Evolutionary conservation across 805 yeast genomes (phyloP).

Genomic region (Metschnikowia koreensis): DNA sequence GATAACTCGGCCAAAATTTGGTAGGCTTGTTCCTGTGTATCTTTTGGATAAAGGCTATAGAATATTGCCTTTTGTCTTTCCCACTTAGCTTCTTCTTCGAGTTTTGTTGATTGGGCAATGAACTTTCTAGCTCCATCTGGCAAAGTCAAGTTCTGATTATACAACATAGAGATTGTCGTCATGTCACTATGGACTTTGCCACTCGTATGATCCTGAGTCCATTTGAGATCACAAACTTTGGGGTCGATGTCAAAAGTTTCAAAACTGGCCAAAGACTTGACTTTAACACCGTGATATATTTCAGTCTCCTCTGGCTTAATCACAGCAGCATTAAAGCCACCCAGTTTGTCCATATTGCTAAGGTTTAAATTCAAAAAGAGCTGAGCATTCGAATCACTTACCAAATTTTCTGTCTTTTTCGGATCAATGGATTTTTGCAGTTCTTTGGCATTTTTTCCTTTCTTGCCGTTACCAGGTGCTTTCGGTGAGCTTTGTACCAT

Average conservation of each 20-base stretch:
- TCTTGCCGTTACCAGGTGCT: too few relatives aligned
- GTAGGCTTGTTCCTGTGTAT: not conserved
- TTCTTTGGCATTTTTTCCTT: too few relatives aligned
- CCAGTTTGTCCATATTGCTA: too few relatives aligned
- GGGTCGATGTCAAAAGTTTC: not conserved
- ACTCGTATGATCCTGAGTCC: conserved; percentile 4
- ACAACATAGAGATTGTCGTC: conserved; percentile 2
- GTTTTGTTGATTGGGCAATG: not conserved
- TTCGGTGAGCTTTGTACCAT: too few relatives aligned
- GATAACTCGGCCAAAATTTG: not conserved
- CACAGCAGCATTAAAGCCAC: too few relatives aligned
- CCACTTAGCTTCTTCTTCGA: conserved; percentile 5
- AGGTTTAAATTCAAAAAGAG: too few relatives aligned
- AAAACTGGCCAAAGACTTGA: conserved; percentile 1
- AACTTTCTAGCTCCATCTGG: conserved; percentile 1
- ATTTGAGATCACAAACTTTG: not conserved
- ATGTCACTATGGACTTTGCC: conserved; percentile 3
- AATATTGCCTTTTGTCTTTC: conserved; percentile 3
- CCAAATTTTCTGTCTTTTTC: too few relatives aligned
- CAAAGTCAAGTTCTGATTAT: conserved; percentile 1
- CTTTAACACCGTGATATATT: not conserved
- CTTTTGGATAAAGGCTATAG: not conserved
- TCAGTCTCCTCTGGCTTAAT: too few relatives aligned
- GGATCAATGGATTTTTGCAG: too few relatives aligned
- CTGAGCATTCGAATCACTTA: too few relatives aligned